Evolutionary conservation across 169 alveolate species (phyloP).

Genomic region (Eimeria falciformis): DNA sequence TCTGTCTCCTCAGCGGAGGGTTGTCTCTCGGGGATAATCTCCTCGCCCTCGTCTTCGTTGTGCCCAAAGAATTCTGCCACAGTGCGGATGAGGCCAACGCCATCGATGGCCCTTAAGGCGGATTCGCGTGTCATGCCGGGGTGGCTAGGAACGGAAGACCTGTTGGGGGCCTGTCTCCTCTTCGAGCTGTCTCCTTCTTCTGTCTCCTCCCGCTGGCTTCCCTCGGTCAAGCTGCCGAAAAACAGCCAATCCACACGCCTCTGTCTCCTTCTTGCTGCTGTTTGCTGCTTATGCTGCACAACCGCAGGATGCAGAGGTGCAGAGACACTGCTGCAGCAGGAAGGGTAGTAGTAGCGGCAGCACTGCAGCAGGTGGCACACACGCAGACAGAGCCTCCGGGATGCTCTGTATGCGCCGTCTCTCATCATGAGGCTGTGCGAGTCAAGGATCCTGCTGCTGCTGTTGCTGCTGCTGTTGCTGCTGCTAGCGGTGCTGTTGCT

Average conservation of each 20-base stretch:
- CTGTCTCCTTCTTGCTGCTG: not conserved
- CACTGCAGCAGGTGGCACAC: slow-evolving; percentile 24
- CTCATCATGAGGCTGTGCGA: slow-evolving; percentile 3
- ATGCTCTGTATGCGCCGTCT: not conserved
- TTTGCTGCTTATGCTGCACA: slow-evolving; percentile 14
- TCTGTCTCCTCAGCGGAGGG: not conserved
- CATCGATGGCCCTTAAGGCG: not conserved
- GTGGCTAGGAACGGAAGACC: not conserved
- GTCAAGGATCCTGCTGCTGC: not conserved
- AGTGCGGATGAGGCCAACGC: not conserved
- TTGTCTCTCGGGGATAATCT: not conserved
- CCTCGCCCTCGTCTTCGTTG: not conserved
- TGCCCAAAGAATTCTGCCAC: not conserved
- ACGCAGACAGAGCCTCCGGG: not conserved
- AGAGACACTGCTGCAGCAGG: not conserved
- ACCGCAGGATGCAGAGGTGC: slow-evolving; percentile 11
- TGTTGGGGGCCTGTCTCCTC: not conserved
- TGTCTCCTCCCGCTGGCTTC: not conserved
- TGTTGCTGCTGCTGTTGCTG: slow-evolving; percentile 1
- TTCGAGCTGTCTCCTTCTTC: not conserved
- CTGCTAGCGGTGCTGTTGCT: not conserved
- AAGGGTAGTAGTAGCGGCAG: not conserved
- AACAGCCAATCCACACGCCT: slow-evolving; percentile 10
- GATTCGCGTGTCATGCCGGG: not conserved
- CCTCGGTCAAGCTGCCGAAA: not conserved